Percentiles rank a stretch among this genome's conserved stretches.
Conservation (phyloP, 2,329 filamentous ascomycete genomes). For the Colletotrichum navitas region DNA sequence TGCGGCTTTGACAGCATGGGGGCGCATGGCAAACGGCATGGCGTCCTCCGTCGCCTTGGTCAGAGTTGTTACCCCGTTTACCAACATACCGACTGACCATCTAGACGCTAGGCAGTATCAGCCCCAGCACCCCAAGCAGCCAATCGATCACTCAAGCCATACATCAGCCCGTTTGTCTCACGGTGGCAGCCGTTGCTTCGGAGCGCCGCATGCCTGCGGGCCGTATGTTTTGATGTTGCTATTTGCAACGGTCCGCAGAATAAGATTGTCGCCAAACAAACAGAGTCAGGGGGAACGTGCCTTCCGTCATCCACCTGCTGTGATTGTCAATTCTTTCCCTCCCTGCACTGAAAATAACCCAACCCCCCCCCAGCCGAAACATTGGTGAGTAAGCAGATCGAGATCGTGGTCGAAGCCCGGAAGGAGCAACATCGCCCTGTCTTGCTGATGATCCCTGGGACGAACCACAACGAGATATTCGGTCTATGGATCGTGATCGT, state of each 20-base stretch:
- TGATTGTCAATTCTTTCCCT: constrained; percentile 7
- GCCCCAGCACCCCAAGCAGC: constrained; percentile 11
- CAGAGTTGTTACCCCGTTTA: constrained; percentile 21
- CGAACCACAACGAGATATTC: background rate
- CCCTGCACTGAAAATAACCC: constrained; percentile 4
- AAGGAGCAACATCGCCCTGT: background rate
- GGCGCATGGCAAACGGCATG: constrained; percentile 27
- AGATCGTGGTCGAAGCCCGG: constrained; percentile 11
- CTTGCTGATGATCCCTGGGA: background rate
- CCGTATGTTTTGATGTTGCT: background rate
- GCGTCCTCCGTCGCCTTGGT: constrained; percentile 22
- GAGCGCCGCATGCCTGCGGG: constrained; percentile 33
- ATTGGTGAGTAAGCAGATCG: constrained; percentile 19
- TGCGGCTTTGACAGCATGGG: constrained; percentile 4
- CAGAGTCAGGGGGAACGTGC: constrained; percentile 32
- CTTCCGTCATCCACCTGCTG: constrained; percentile 29
- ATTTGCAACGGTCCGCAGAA: constrained; percentile 17
- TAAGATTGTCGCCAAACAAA: constrained; percentile 40
- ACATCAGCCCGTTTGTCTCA: constrained; percentile 21
- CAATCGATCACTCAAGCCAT: constrained; percentile 26
- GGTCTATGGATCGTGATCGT: background rate
- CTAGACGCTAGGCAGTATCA: constrained; percentile 12
- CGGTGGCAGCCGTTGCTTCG: constrained; percentile 37
- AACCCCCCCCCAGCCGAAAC: background rate
- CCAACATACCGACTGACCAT: constrained; percentile 5